A percentile compares a stretch with the other conserved stretches of the same genome.
phyloP scores from a whole-genome alignment of 2,329 filamentous ascomycete species.

The Grosmannia clavigera region DNA sequence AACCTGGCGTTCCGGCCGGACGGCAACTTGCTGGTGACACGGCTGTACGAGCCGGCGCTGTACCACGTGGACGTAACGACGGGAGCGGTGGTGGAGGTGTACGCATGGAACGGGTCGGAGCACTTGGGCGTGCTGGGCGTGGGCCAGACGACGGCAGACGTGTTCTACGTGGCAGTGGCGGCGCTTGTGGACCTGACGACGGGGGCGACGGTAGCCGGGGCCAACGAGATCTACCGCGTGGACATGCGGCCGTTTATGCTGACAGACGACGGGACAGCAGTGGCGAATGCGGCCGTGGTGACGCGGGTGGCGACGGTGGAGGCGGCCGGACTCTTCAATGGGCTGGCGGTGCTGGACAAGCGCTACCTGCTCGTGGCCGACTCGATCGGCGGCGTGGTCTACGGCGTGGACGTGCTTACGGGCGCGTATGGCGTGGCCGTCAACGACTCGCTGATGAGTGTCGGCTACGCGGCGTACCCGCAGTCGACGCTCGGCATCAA shows the following conservation, averaged over 20 bases:
- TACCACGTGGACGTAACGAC: conserved; percentile 20
- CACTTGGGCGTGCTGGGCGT: conserved; percentile 20
- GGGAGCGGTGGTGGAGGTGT: conserved; percentile 14
- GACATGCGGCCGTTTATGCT: conserved; percentile 13
- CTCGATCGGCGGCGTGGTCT: conserved; percentile 14
- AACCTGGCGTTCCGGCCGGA: conserved; percentile 25
- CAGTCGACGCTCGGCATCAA: conserved; percentile 11
- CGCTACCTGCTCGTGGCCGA: conserved; percentile 14
- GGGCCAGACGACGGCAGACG: conserved; percentile 19
- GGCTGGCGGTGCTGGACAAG: conserved; percentile 10
- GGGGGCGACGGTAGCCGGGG: conserved; percentile 6
- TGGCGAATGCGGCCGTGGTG: conserved; percentile 9
- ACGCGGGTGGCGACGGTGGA: conserved; percentile 12
- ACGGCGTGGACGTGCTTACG: conserved; percentile 12
- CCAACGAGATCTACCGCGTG: conserved; percentile 15
- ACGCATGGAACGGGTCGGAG: conserved; percentile 15
- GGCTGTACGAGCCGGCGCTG: conserved; percentile 18
- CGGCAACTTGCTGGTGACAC: conserved; percentile 22
- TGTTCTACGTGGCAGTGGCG: conserved; percentile 20
- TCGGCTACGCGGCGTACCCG: neutral
- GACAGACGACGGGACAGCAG: neutral
- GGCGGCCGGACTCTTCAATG: conserved; percentile 16
- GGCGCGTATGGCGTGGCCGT: conserved; percentile 14
- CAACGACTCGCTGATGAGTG: conserved; percentile 14
- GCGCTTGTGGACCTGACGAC: conserved; percentile 13